Evolutionary conservation across 2,329 filamentous ascomycete species (phyloP), one percentile per base, ranked within the genome.

Genomic region (Onygena corvina): DNA sequence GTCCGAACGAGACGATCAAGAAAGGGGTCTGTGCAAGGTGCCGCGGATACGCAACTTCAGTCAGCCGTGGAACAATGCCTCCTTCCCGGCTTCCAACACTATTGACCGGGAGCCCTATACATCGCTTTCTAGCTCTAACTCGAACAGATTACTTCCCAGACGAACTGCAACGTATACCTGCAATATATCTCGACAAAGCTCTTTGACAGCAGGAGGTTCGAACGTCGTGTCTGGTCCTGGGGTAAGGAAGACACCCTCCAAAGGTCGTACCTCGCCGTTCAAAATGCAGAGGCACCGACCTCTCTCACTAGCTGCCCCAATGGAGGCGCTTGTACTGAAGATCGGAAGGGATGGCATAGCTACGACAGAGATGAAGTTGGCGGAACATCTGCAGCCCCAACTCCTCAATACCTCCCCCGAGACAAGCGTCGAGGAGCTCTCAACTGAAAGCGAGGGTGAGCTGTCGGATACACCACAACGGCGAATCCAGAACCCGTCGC

Each of bases 311-410:
- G 60, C 65, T 30, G 57, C 57, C 35, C 65, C 65, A 2, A 66
- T 68, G 18, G 63, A 64, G 29, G 70, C 69, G 4, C 58, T 74
- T 14, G 63, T 71, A 3, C 60, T 74, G 18, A 67, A 64, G n/a
- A 71, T 74, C 52, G 70, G 70, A 50, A 65, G 67, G 45, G 69
- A 72, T 55, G 71, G 71, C 11, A 61, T 70, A 49, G 71, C 71
- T 23, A 72, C 69, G 57, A 67, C 70, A 3, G 67, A 71, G 51
- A 67, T 69, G 59, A 64, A 66, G 48, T 52, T 66, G 4, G 56
- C 67, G 12, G 54, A 59, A 12, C 60, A 64, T 46, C 57, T 57
- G 9, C 57, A 33, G 23, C 27, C 46, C 6, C 62, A 3, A 64
- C 61, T 29, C 46, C 52, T 14, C 47, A 52, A 25, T 33, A 23